Percentiles rank a stretch among this genome's conserved stretches.
These are phyloP conservation scores for Lumnitzera racemosa DNA, from an alignment of 345 rosid genomes.

Conservation along the genomic window DNA sequence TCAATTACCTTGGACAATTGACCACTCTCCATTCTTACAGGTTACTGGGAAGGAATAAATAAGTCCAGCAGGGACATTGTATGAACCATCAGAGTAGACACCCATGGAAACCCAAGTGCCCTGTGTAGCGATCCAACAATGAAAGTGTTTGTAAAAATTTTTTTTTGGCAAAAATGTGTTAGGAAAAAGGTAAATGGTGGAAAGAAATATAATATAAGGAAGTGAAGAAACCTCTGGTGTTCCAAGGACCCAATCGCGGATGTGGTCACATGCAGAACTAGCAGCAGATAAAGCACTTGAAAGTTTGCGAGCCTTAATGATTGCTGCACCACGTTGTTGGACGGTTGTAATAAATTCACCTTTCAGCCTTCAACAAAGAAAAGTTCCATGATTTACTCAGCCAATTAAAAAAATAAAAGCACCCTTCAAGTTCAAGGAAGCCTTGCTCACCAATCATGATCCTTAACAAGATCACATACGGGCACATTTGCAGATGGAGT, in stretches of 20 bases:
- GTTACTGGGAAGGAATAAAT: slow-evolving; percentile 97
- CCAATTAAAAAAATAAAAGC: background rate
- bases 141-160: background rate
- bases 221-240: slow-evolving; percentile 70
- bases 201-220: background rate
- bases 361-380: slow-evolving; percentile 46
- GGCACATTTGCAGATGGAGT: slow-evolving; percentile 66
- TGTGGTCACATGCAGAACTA: slow-evolving; percentile 96
- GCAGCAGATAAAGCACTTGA: slow-evolving; percentile 99
- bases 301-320: slow-evolving; percentile 88
- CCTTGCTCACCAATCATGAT: slow-evolving; percentile 65
- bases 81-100: slow-evolving; percentile 95
- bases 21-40: slow-evolving; percentile 84
- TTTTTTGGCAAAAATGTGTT: too few relatives aligned
- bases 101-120: slow-evolving; percentile 99
- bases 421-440: background rate
- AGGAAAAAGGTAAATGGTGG: background rate
- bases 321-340: slow-evolving; percentile 99
- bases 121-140: slow-evolving; percentile 23
- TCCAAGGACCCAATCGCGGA: slow-evolving; percentile 99
- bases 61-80: slow-evolving; percentile 89
- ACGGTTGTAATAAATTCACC: slow-evolving; percentile 83
- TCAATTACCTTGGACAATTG: slow-evolving; percentile 71
- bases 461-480: slow-evolving; percentile 76
- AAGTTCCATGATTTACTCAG: background rate